phyloP scores from a whole-genome alignment of 164 flowering plant species.

The Umbilicus rupestris region DNA sequence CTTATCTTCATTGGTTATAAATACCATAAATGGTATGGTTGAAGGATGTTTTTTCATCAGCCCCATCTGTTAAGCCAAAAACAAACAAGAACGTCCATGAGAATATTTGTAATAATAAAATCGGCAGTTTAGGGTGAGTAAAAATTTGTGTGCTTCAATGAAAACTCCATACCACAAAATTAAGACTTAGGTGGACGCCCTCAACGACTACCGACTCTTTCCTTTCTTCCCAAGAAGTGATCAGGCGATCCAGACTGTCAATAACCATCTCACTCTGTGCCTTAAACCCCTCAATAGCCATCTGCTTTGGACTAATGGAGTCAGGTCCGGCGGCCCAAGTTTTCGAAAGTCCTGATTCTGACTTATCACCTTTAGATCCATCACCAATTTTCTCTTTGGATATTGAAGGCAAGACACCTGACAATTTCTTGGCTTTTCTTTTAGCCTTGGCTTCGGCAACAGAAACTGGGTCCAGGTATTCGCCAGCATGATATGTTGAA shows the following conservation, averaged over 20 bases:
- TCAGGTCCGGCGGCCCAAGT: constrained; percentile 22
- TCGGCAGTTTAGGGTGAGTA: background rate
- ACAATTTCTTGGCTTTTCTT: constrained; percentile 59
- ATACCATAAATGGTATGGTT: constrained; percentile 82
- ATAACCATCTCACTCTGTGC: constrained; percentile 98
- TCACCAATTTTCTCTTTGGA: constrained; percentile 31
- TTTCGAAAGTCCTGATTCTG: constrained; percentile 23
- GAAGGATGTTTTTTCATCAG: constrained; percentile 94
- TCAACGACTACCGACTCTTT: constrained; percentile 91
- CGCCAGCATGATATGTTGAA: constrained; percentile 93
- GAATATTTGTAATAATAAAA: background rate
- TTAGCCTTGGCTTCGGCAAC: constrained; percentile 82
- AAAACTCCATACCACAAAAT: constrained; percentile 61
- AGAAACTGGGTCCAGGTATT: constrained; percentile 65
- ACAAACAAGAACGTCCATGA: background rate
- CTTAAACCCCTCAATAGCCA: constrained; percentile 86
- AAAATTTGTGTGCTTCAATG: background rate
- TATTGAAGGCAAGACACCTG: constrained; percentile 26
- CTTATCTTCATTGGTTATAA: constrained; percentile 73
- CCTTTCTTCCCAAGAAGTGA: constrained; percentile 86
- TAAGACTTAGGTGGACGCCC: constrained; percentile 88
- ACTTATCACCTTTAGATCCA: constrained; percentile 9
- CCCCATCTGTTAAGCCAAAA: constrained; percentile 50
- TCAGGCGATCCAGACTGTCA: constrained; percentile 85
- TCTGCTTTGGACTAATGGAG: constrained; percentile 51